These are phyloP conservation scores for Mucor velutinosus DNA, from an alignment of 371 early-diverging fungal genomes.

Conservation along the genomic window DNA sequence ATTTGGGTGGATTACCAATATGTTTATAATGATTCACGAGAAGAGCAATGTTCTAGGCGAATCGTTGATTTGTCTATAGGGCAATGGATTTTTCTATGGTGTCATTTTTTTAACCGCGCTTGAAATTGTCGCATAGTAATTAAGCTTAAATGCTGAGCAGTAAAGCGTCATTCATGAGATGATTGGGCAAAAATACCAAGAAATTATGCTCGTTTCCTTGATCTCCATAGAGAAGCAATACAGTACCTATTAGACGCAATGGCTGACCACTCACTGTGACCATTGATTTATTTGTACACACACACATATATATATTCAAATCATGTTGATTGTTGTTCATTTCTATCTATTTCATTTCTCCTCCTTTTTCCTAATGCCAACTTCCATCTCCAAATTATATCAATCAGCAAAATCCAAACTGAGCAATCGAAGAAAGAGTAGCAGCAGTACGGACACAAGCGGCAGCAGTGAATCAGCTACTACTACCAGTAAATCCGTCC, in stretches of 20 bases:
- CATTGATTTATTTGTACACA: background rate
- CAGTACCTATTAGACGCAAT: background rate
- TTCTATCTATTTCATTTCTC: background rate
- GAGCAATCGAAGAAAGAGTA: conserved; percentile 8
- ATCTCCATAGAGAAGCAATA: background rate
- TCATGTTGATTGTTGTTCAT: background rate
- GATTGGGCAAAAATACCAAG: background rate
- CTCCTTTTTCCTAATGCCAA: conserved; percentile 10
- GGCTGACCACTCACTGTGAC: background rate
- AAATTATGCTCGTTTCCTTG: background rate
- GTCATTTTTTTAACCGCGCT: background rate
- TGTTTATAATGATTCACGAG: background rate
- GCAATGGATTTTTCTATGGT: background rate
- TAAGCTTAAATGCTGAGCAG: background rate
- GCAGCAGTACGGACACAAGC: background rate
- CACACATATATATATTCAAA: background rate
- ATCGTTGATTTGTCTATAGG: background rate
- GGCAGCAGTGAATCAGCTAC: background rate
- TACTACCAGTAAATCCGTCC: conserved; percentile 19
- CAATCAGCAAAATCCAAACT: conserved; percentile 18
- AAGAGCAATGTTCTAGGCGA: background rate
- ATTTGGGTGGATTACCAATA: background rate
- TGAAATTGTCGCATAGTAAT: background rate
- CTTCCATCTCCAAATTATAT: conserved; percentile 16
- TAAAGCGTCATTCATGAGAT: background rate